Evolutionary conservation across 2,329 filamentous ascomycete species (phyloP), one percentile per base, ranked within the genome.

Genomic region (Juglanconis oblonga): DNA sequence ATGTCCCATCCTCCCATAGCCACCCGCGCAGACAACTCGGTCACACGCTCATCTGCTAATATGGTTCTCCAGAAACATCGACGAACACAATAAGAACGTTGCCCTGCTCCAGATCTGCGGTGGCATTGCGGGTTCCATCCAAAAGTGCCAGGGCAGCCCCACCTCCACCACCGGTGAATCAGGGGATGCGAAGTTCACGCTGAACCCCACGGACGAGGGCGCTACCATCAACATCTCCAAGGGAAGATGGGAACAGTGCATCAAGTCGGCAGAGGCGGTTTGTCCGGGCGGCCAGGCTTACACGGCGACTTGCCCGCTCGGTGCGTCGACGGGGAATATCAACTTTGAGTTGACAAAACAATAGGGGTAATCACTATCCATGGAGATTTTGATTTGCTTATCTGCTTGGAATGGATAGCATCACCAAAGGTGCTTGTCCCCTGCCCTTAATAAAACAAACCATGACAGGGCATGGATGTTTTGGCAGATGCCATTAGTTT

Each of bases 101-200:
- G 78, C 75, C 6, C 77, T 81, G 63, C 85, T 85, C 32, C 85
- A 86, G 0, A 74, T 92, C 70, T 83, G 81, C 71, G 77, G 78
- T 52, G 76, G 87, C 58, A 82, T 82, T 60, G 74, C 79, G 0
- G 78, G 77, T 8, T 65, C 71, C 5, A 77, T 79, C 55, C 69
- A 74, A 56, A 74, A 78, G 65, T 83, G 82, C 66, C 72, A 72
- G 5, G 81, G 79, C 32, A 62, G 68, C 14, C 79, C 78, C 1
- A 63, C 71, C 14, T 72, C 70, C 11, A 84, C 80, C 5, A 71
- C 68, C 0, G 81, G 81, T 38, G 66, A 73, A 50, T 77, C 74
- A 4, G 80, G 80, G 6, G 80, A 76, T 6, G 81, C 79, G 6
- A 69, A 74, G 60, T 84, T 85, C 69, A 73, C 69, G 3, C 73